Percentiles rank a stretch among this genome's conserved stretches.
phyloP scores from a whole-genome alignment of 306 rosid species.

The Arachis hypogaea region DNA sequence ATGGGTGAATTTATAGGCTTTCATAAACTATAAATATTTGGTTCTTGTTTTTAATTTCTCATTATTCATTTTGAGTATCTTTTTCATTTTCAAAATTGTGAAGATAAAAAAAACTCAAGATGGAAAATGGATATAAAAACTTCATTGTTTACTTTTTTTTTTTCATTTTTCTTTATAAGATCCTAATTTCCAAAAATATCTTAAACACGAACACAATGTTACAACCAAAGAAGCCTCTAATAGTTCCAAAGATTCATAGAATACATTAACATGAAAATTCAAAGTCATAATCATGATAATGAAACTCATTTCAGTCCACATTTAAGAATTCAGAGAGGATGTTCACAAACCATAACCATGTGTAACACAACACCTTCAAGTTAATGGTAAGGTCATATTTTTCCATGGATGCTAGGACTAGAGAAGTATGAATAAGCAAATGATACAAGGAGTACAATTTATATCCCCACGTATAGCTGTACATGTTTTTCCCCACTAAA shows the following conservation, averaged over 20 bases:
- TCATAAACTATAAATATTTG: no score
- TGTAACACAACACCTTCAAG: constrained; percentile 22
- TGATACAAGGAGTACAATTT: constrained; percentile 48
- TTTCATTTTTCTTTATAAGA: no score
- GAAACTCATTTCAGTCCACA: constrained; percentile 11
- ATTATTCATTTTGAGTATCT: no score
- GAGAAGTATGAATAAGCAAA: constrained; percentile 39
- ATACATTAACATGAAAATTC: neutral
- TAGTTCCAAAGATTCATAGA: neutral
- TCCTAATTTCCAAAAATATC: no score
- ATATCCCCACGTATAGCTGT: constrained; percentile 72
- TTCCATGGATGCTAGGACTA: constrained; percentile 41
- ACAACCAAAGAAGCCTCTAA: no score
- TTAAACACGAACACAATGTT: no score
- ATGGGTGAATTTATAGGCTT: no score
- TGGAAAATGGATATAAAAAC: no score
- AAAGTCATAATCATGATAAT: neutral
- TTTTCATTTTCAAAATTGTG: no score
- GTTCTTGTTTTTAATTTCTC: no score
- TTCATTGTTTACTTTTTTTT: no score
- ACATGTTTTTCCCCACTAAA: constrained; percentile 57
- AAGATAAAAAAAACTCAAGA: no score
- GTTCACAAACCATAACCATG: constrained; percentile 35
- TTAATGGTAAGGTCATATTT: constrained; percentile 22
- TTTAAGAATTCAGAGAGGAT: neutral